Conservation (phyloP, 2,329 filamentous ascomycete genomes). For the Cladosporium cucumerinum region DNA sequence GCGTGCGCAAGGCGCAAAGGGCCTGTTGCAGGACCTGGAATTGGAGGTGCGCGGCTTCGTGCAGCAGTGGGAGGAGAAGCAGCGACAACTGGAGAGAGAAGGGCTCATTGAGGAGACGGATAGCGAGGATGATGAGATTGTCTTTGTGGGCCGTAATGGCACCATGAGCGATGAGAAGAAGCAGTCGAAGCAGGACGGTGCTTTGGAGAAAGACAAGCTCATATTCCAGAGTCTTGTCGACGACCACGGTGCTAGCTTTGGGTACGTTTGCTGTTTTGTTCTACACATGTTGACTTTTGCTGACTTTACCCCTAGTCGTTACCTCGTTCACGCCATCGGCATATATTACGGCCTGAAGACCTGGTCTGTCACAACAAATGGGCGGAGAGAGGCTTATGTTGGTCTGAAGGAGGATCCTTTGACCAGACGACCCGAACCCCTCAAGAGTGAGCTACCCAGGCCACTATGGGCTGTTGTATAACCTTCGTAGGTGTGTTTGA, state of each 20-base stretch:
- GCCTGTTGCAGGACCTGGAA: slow-evolving; percentile 79
- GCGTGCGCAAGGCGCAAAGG: slow-evolving; percentile 71
- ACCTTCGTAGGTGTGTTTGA: background rate
- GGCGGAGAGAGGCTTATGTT: slow-evolving; percentile 77
- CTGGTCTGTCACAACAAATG: slow-evolving; percentile 68
- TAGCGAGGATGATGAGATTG: slow-evolving; percentile 78
- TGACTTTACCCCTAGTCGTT: slow-evolving; percentile 57
- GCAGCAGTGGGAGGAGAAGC: slow-evolving; percentile 54
- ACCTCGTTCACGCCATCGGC: slow-evolving; percentile 89
- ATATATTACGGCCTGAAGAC: slow-evolving; percentile 88
- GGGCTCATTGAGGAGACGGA: slow-evolving; percentile 46
- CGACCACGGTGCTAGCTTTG: slow-evolving; percentile 75
- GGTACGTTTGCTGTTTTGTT: slow-evolving; percentile 53
- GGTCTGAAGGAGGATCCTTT: slow-evolving; percentile 57
- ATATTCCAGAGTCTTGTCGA: slow-evolving; percentile 77
- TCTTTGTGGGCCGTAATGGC: slow-evolving; percentile 74
- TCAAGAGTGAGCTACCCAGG: slow-evolving; percentile 50
- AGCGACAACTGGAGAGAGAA: slow-evolving; percentile 45
- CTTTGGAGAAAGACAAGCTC: slow-evolving; percentile 61
- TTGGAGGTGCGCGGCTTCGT: slow-evolving; percentile 78
- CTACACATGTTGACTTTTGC: background rate
- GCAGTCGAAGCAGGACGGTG: slow-evolving; percentile 50
- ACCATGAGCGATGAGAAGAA: slow-evolving; percentile 58
- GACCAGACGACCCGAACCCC: slow-evolving; percentile 32
- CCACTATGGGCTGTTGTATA: slow-evolving; percentile 60